Evolutionary conservation across 2,329 filamentous ascomycete genomes (phyloP), one percentile per base, ranked within the genome.

Genomic region (Cercospora beticola): DNA sequence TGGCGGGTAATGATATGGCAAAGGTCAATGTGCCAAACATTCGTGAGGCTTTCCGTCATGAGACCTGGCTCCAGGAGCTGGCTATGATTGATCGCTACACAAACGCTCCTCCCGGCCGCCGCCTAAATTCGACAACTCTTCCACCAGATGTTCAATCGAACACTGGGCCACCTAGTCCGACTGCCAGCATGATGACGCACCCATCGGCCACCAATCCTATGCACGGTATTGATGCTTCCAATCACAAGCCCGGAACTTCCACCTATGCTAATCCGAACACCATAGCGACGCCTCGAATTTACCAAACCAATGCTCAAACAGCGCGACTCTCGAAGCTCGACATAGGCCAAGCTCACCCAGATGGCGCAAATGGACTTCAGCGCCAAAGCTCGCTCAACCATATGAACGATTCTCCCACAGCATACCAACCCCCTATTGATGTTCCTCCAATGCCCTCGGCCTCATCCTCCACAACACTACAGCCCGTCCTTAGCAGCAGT

Each of bases 21-120:
- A 97, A 98, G 82, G 97, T 93, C 68, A 99, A 99, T 78, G 92
- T 99, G 7, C 95, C 95, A 3, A 93, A 97, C 79, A 91, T 97
- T 69, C 87, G 95, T 65, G 92, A 96, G 78, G 92, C 92, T 60
- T 99, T 96, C 78, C 86, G 95, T 66, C 89, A 97, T 75, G 91
- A 96, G 76, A 98, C 94, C 0, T 83, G 96, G 75, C 81, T 90
- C 65, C 91, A 94, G 76, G 95, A 99, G 81, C 85, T 92, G 74
- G 87, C 89, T 62, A 91, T 98, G 94, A 80, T 80, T 66, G 78
- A 79, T 49, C 79, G 81, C 43, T 84, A 84, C 71, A 83, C 82
- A 0, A 72, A 73, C 26, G 71, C 68, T 21, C 71, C 68, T 18
- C 68, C 71, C 14, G 59, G 68, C 9, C 64, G 68, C 23, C 67